Base-by-base conservation (phyloP, 306 rosid genomes). In the Castanopsis chinensis region DNA sequence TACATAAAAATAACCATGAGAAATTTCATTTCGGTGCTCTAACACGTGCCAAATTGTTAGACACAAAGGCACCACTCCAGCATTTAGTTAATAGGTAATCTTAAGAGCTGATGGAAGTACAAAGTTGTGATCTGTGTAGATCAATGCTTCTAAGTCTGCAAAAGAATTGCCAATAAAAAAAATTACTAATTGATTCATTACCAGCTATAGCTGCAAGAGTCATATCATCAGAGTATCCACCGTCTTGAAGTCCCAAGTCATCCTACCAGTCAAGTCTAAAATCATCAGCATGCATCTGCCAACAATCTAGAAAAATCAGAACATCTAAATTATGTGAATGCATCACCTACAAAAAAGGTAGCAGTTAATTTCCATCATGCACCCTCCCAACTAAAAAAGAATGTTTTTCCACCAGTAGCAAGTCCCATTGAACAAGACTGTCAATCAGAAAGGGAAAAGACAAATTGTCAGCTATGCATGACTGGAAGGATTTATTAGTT, bases 351-450 rank as follows among this genome's bases (percentile, higher is more conserved):
- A 54, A 72, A 33, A 41, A 74, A 17, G 73, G 76, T 33, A 56
- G 84, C 69, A 83, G 80, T 64, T 82, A 91, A 93, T 90, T 87
- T 81, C 99, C 99, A 95, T 95, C 99, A 95, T 95, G 96, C 99
- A 95, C 68, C 99, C 99, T 90, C 99, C 99, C 99, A 98, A 95
- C 21, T 93, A 87, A 84, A 95, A 95, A n/a, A n/a, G 85, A 95
- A 95, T 69, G 99, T 95, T 87, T 83, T 90, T 77, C 99, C 99
- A 79, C 99, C 99, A 72, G 99, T 95, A 75, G 99, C 99, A 86
- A 95, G 93, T 58, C 99, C 98, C 98, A 95, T 93, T 51, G 99
- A 95, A 86, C 99, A 95, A 78, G 99, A 98, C 99, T 95, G 92
- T 77, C 67, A 57, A 81, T 30, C 58, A 33, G 6, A 45, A 30